Evolutionary conservation across 148 eudicot species (phyloP), one percentile per base, ranked within the genome.

Genomic region (Persicaria maculosa): DNA sequence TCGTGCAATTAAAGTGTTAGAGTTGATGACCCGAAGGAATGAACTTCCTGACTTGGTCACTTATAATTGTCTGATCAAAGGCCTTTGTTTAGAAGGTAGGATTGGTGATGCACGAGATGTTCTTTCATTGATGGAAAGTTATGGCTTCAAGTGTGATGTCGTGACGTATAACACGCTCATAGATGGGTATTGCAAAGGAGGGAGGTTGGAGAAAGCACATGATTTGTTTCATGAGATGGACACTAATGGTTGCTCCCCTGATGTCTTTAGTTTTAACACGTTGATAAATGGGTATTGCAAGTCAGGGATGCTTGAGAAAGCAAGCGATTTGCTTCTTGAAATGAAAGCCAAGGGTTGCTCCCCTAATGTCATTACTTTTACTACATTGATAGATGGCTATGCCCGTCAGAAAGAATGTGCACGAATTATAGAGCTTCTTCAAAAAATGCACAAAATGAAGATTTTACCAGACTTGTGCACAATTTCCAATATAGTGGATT

Each of bases 51-150:
- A 52, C n/a, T 52, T 14, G 31, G 19, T 43, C 58, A 77, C 70
- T 5, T 80, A 72, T 47, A 83, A 77, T 47, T 6, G 31, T 1
- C 57, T 79, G 77, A 79, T 79, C 74, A 14, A 52, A 52, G 55
- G 55, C 55, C 10, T 50, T 3, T 50, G 53, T 4, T 50, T 50
- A 50, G 14, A 50, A 7, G 53, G 53, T 0, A 52, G 16, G 4
- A 4, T 52, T 12, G n/a, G 5, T 15, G 17, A 4, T 52, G 55
- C 55, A 52, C 55, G 0, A 12, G 16, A 52, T 11, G 55, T 52
- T 17, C 0, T 52, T 53, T 53, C 57, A 1, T 53, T 53, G 20
- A 53, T 53, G 57, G 57, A 53, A 16, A 53, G 19, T 53, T 53
- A 7, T 53, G 57, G 57, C 57, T 53, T 14, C 57, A 3, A 15